phyloP scores from a whole-genome alignment of 2,329 filamentous ascomycete genomes.

The Colletotrichum kahawae region DNA sequence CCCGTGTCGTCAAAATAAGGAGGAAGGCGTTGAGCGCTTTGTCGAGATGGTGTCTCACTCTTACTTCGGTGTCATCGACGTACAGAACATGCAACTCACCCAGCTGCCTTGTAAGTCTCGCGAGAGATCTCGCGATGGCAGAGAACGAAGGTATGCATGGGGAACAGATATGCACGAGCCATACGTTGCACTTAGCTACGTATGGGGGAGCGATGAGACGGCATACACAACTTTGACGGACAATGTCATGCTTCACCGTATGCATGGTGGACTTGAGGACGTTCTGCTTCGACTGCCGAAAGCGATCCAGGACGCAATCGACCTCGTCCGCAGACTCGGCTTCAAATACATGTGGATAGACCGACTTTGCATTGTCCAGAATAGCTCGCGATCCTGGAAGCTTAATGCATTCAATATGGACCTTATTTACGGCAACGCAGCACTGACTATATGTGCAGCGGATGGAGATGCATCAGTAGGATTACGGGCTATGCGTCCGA shows the following conservation, averaged over 20 bases:
- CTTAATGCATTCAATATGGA: constrained; percentile 45
- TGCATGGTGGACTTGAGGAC: not conserved
- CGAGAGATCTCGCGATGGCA: not conserved
- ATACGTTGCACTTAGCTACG: constrained; percentile 51
- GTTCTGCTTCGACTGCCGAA: not conserved
- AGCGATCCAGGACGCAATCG: constrained; percentile 47
- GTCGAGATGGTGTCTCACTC: constrained; percentile 1
- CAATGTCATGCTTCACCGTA: not conserved
- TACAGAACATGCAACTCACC: constrained; percentile 7
- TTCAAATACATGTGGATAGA: constrained; percentile 24
- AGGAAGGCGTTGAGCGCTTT: not conserved
- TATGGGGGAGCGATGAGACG: constrained; percentile 34
- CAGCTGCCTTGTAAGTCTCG: not conserved
- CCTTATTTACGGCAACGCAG: constrained; percentile 47
- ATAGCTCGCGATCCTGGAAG: constrained; percentile 26
- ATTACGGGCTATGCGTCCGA: constrained; percentile 23
- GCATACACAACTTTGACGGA: not conserved
- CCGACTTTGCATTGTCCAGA: constrained; percentile 23
- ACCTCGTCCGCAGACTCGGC: constrained; percentile 32
- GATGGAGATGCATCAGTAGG: constrained; percentile 23
- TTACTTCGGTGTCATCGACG: constrained; percentile 10
- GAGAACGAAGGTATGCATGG: not conserved
- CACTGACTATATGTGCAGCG: constrained; percentile 47
- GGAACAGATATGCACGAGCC: constrained; percentile 29
- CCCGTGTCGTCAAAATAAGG: not conserved